Percentiles rank a stretch among this genome's conserved stretches.
phyloP scores from a whole-genome alignment of 495 filamentous ascomycete genomes.

The Articulospora tetracladia region DNA sequence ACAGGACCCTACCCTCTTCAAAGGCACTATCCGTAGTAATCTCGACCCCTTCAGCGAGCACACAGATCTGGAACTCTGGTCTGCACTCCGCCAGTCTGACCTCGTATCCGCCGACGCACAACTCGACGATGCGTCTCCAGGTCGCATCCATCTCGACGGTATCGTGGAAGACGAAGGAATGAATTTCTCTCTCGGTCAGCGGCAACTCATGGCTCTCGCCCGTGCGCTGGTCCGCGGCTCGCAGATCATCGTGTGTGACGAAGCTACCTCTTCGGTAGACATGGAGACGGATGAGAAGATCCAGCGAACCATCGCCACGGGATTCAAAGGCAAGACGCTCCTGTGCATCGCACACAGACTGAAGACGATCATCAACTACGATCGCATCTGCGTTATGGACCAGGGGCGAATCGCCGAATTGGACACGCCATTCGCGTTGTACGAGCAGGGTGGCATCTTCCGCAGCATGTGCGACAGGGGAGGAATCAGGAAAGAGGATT shows the following conservation, averaged over 20 bases:
- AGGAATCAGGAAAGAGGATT: constrained; percentile 77
- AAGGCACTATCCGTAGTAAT: constrained; percentile 84
- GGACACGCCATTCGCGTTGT: constrained; percentile 70
- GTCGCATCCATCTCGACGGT: constrained; percentile 76
- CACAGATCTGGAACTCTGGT: constrained; percentile 83
- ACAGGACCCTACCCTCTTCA: constrained; percentile 93
- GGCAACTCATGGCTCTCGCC: constrained; percentile 92
- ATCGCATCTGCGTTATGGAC: constrained; percentile 96
- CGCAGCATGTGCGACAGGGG: constrained; percentile 89
- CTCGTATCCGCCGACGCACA: constrained; percentile 49
- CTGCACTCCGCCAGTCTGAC: constrained; percentile 76
- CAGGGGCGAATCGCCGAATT: constrained; percentile 80
- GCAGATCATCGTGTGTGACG: constrained; percentile 94
- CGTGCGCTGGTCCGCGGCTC: constrained; percentile 81
- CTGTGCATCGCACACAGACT: constrained; percentile 94
- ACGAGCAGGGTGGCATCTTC: constrained; percentile 68
- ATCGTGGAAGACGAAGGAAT: constrained; percentile 89
- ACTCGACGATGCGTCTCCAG: constrained; percentile 37
- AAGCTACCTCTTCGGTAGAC: constrained; percentile 89
- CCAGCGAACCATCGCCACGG: constrained; percentile 81
- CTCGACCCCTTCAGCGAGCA: constrained; percentile 91
- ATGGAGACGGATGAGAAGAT: constrained; percentile 97
- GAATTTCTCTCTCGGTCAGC: constrained; percentile 95
- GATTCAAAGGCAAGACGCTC: constrained; percentile 84
- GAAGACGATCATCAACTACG: constrained; percentile 89